phyloP scores from a whole-genome alignment of 1,284 basidiomycete genomes.

The Ceratobasidium sp. region DNA sequence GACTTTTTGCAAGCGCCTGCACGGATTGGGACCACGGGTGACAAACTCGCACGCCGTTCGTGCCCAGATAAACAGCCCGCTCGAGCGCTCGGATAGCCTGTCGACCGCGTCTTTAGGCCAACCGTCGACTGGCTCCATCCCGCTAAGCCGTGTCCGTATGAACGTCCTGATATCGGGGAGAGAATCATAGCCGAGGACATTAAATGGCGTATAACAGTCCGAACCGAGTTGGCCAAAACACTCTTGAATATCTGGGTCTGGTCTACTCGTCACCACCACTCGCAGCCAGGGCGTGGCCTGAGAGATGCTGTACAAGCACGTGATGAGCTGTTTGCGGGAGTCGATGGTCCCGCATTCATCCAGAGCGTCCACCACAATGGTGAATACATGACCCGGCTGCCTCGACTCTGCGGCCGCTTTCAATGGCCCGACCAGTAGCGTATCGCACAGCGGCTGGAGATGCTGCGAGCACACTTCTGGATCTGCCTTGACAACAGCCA shows the following conservation, averaged over 20 bases:
- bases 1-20: neutral
- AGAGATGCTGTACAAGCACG: neutral
- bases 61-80: constrained; percentile 42
- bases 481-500: neutral
- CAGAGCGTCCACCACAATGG: constrained; percentile 44
- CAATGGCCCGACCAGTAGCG: constrained; percentile 11
- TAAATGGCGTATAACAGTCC: neutral
- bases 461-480: neutral
- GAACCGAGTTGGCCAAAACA: neutral
- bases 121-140: neutral
- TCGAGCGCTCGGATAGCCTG: neutral
- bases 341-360: constrained; percentile 41
- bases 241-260: constrained; percentile 24
- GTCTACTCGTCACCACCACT: constrained; percentile 35
- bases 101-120: constrained; percentile 21
- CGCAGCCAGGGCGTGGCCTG: neutral
- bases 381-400: neutral
- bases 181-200: constrained; percentile 14
- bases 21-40: neutral
- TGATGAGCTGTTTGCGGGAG: neutral
- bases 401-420: neutral
- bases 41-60: constrained; percentile 34
- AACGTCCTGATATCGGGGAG: neutral
- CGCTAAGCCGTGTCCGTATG: neutral
- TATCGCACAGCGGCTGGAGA: neutral